These are phyloP conservation scores for Hemileia vastatrix DNA, from an alignment of 1,284 basidiomycete genomes.

Conservation along the genomic window DNA sequence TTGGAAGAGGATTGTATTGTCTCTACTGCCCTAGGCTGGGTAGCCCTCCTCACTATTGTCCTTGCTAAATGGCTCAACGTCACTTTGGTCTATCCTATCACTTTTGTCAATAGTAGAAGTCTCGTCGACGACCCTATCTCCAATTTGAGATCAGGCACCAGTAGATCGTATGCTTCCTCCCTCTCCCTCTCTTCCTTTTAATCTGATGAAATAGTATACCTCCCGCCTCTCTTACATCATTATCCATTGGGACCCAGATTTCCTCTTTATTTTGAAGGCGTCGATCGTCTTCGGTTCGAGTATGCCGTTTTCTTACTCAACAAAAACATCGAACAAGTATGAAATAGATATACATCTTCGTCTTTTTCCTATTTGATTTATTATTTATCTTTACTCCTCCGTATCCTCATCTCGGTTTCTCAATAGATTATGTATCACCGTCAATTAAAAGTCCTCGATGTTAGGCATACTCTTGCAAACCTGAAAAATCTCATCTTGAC, in stretches of 20 bases:
- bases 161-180: conserved; percentile 58
- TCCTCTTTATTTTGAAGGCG: conserved; percentile 83
- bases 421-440: conserved; percentile 75
- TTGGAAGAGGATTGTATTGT: conserved; percentile 68
- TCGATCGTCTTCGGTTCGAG: conserved; percentile 92
- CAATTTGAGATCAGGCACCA: conserved; percentile 87
- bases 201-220: conserved; percentile 13
- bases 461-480: conserved; percentile 92
- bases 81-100: conserved; percentile 75
- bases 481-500: conserved; percentile 85
- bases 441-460: conserved; percentile 74
- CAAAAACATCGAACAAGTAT: conserved; percentile 89
- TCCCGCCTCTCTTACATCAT: conserved; percentile 23
- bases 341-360: conserved; percentile 30
- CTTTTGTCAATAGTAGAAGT: conserved; percentile 74
- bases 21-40: conserved; percentile 72
- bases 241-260: conserved; percentile 54
- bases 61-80: conserved; percentile 68
- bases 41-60: conserved; percentile 69
- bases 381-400: neutral
- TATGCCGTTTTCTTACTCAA: conserved; percentile 95
- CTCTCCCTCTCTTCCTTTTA: conserved; percentile 7
- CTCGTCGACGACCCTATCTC: conserved; percentile 81
- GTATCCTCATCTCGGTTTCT: neutral
- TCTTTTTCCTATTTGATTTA: neutral